Conservation (phyloP, 768 basidiomycete species). For the Termitomyces bulborhizus region DNA sequence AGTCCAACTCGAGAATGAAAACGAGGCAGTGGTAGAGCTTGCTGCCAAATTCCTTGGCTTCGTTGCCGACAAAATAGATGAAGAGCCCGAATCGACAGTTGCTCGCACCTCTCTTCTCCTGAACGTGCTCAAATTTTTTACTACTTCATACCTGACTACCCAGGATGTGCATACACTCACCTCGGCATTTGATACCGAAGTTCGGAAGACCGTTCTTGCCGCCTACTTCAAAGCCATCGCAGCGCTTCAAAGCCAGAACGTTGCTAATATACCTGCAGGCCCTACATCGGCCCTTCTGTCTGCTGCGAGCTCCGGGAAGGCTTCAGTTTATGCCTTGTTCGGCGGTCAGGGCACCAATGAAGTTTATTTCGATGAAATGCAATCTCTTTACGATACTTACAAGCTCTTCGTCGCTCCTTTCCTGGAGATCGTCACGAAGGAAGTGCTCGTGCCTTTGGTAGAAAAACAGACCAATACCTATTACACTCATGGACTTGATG, state of each 20-base stretch:
- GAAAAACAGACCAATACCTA: conserved; percentile 52
- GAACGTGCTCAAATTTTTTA: conserved; percentile 74
- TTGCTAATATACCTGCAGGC: conserved; percentile 49
- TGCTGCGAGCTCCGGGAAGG: conserved; percentile 54
- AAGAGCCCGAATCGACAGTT: conserved; percentile 43
- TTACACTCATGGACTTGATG: conserved; percentile 79
- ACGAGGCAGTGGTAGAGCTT: conserved; percentile 71
- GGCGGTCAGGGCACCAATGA: conserved; percentile 99
- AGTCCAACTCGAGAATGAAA: conserved; percentile 43
- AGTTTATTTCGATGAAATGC: conserved; percentile 95
- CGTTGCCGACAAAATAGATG: conserved; percentile 56
- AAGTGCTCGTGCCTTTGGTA: conserved; percentile 69
- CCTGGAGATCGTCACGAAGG: conserved; percentile 53
- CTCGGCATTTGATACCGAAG: conserved; percentile 67
- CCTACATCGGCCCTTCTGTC: conserved; percentile 65
- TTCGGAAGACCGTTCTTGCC: conserved; percentile 69
- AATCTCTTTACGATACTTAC: conserved; percentile 88
- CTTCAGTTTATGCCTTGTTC: conserved; percentile 86
- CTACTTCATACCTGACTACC: conserved; percentile 59
- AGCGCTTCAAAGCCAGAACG: conserved; percentile 52
- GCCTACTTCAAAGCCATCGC: conserved; percentile 78
- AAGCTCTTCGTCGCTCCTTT: conserved; percentile 76
- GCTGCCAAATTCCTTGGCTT: conserved; percentile 79
- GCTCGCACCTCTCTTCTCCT: conserved; percentile 64
- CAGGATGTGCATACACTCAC: conserved; percentile 81